These are phyloP conservation scores for Fusarium hainanense DNA, from an alignment of 2,329 filamentous ascomycete genomes.

Conservation along the genomic window DNA sequence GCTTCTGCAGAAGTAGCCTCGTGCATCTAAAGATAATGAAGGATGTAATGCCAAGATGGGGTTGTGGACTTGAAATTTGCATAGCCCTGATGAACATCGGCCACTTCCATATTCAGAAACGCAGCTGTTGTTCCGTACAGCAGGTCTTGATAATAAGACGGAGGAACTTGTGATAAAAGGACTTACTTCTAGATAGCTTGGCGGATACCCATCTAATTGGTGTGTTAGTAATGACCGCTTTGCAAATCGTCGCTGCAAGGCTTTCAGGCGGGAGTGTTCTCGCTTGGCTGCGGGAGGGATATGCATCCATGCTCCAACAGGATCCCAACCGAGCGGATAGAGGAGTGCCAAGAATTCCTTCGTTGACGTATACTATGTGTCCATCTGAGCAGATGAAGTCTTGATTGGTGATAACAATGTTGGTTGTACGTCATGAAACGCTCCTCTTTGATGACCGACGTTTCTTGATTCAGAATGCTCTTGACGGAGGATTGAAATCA, in stretches of 20 bases:
- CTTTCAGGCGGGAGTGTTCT: not conserved
- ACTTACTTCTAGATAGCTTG: not conserved
- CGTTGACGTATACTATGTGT: not conserved
- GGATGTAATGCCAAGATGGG: not conserved
- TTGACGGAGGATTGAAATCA: not conserved
- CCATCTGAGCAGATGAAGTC: not conserved
- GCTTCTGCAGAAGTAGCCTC: not conserved
- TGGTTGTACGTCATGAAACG: not conserved
- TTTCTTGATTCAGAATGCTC: not conserved
- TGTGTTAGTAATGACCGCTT: not conserved
- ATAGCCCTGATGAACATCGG: conserved; percentile 4
- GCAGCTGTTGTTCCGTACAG: not conserved
- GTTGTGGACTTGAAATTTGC: not conserved
- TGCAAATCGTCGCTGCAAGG: not conserved
- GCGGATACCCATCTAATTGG: not conserved
- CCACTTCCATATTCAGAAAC: conserved; percentile 1
- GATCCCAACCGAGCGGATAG: not conserved
- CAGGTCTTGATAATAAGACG: not conserved
- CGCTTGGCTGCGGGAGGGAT: not conserved
- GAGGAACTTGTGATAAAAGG: not conserved
- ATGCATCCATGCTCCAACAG: not conserved
- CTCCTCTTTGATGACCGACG: not conserved
- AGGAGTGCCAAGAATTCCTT: not conserved
- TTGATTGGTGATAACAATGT: not conserved
- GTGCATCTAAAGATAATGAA: not conserved